A percentile compares a stretch with the other conserved stretches of the same genome.
phyloP scores from a whole-genome alignment of 2,329 filamentous ascomycete species.

The Aureobasidium leucospermi region DNA sequence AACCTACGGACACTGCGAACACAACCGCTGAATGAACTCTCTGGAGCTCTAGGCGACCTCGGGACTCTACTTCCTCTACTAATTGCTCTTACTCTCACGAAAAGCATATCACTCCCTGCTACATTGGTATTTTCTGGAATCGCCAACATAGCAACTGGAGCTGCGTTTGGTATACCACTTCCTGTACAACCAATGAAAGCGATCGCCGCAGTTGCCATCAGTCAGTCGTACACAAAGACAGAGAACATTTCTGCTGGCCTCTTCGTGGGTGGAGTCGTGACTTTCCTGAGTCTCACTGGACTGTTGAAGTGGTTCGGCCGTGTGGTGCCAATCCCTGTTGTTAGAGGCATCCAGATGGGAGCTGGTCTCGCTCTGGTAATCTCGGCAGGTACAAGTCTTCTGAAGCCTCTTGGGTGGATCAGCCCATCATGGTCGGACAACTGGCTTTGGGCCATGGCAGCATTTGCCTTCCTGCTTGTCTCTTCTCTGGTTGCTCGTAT shows the following conservation, averaged over 20 bases:
- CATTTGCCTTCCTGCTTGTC: conserved; percentile 63
- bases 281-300: conserved; percentile 71
- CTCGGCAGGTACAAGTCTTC: conserved; percentile 62
- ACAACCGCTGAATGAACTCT: conserved; percentile 66
- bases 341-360: conserved; percentile 92
- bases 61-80: conserved; percentile 85
- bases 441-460: conserved; percentile 64
- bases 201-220: conserved; percentile 83
- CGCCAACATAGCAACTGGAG: conserved; percentile 77
- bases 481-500: conserved; percentile 59
- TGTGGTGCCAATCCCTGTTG: conserved; percentile 75
- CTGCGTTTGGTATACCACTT: conserved; percentile 77
- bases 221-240: conserved; percentile 55
- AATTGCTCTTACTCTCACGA: conserved; percentile 72
- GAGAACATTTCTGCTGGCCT: conserved; percentile 78
- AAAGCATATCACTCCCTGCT: conserved; percentile 71
- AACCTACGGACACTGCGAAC: conserved; percentile 51
- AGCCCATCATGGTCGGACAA: conserved; percentile 65
- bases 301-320: conserved; percentile 65
- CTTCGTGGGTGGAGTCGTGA: conserved; percentile 65
- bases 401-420: conserved; percentile 63
- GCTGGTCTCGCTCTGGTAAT: conserved; percentile 78
- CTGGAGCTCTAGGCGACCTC: conserved; percentile 80
- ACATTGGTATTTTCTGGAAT: conserved; percentile 84
- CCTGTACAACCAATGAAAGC: conserved; percentile 89